phyloP scores from a whole-genome alignment of 306 rosid genomes.

The Pyrus pyrifolia region DNA sequence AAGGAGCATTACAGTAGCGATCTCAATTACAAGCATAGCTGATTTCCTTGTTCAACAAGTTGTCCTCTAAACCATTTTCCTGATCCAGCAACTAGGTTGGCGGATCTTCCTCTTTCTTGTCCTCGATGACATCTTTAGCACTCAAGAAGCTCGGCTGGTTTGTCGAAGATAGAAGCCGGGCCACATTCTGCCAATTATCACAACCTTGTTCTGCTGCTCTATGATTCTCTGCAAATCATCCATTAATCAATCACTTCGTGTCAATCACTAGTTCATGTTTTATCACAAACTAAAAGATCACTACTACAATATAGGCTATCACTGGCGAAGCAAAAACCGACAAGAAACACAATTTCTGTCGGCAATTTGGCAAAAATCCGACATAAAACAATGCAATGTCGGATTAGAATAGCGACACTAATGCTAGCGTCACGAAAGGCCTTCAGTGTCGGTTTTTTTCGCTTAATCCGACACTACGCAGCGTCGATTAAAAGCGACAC shows the following conservation, averaged over 20 bases:
- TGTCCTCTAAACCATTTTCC: slow-evolving; percentile 9
- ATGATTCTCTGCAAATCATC: slow-evolving; percentile 55
- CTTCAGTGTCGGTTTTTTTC: too few relatives aligned
- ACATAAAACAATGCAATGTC: too few relatives aligned
- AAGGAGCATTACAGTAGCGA: slow-evolving; percentile 3
- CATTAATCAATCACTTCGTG: neutral
- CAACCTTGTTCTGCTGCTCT: slow-evolving; percentile 64
- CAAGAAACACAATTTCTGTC: too few relatives aligned
- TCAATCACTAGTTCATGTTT: neutral
- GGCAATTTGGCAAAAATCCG: too few relatives aligned
- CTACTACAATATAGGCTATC: too few relatives aligned
- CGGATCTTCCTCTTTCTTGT: slow-evolving; percentile 30
- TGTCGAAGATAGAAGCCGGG: slow-evolving; percentile 89
- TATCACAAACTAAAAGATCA: neutral
- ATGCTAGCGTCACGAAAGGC: too few relatives aligned
- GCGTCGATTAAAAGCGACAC: too few relatives aligned
- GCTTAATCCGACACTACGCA: too few relatives aligned
- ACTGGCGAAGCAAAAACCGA: too few relatives aligned
- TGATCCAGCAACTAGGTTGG: slow-evolving; percentile 15
- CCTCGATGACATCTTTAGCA: slow-evolving; percentile 34
- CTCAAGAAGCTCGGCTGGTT: slow-evolving; percentile 83
- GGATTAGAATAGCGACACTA: too few relatives aligned
- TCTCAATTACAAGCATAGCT: slow-evolving; percentile 1
- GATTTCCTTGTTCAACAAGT: slow-evolving; percentile 17
- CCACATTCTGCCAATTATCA: slow-evolving; percentile 97